Base-by-base conservation (phyloP, 2,329 filamentous ascomycete species). In the Fusarium nygamai region DNA sequence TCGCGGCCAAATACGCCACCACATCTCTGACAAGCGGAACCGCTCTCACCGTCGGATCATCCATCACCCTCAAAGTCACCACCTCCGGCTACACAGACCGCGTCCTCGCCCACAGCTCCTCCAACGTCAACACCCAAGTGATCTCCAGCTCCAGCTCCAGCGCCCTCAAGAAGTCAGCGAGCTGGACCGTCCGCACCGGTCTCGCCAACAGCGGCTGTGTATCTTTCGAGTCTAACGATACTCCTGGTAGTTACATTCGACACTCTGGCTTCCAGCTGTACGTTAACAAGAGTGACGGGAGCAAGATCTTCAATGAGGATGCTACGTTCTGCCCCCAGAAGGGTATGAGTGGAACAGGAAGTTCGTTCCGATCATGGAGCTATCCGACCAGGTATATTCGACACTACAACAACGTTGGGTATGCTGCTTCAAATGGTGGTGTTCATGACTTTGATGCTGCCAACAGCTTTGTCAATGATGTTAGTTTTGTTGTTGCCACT, bases 181-280 rank as follows among this genome's bases (percentile, higher is more conserved):
- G 64, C 8, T 72, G 69, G 69, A 73, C 58, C 0, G 58, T 72
- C 6, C 69, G 69, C 4, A 38, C 64, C 1, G 69, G 69, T 1
- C n/a, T 72, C n/a, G 69, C 58, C 8, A 73, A 73, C 24, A 73
- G 54, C 3, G 69, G 41, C 8, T 72, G 69, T 31, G 59, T 73
- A 4, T 73, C 69, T 0, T 68, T 72, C 8, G 69, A 72, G 17
- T 72, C 69, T 2, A 68, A 61, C 2, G 69, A 72, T n/a, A 64
- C 58, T 1, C 64, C 69, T 1, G 69, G 69, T 10, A 72, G 64
- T 22, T 72, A 43, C 19, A 50, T 72, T 27, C 29, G 69, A 1
- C 69, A 72, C 11, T 59, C 36, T 13, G 19, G 41, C 14, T 72
- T 72, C 27, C 16, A 10, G 9, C 24, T 72, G 3, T 44, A 51